Evolutionary conservation across 164 flowering plant species (phyloP), one percentile per base, ranked within the genome.

Genomic region (Piper longum): DNA sequence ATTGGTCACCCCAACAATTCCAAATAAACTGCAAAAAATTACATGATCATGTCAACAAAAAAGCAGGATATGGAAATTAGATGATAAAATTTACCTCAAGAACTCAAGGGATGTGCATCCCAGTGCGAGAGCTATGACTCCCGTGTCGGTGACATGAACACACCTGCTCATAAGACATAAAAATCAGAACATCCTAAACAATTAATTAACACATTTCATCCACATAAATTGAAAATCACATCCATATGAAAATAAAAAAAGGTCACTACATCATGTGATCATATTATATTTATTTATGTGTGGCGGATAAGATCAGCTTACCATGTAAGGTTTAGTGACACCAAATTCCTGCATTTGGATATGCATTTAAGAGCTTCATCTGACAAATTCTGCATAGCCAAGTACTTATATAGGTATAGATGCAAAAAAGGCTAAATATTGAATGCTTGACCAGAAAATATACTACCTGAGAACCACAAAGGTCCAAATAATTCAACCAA

Each of bases 381-480:
- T 4, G 98, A 85, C 44, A 92, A 65, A 75, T 92, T 89, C 96
- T 91, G 83, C 39, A 62, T 74, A 4, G 41, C 61, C 69, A 48
- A 14, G 55, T 61, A 69, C 59, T 14, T 4, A 57, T 36, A 41
- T 57, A 18, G 1, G 4, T 57, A 13, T 57, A 8, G 16, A 57
- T 18, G 3, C 12, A 41, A 16, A 9, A 57, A 4, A 7, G 7
- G 39, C 41, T 6, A 2, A 18, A 13, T 60, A 14, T 26, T 26
- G 36, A 60, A 14, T 4, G 11, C 16, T 16, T 58, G 2, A 6
- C 51, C 4, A 41, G 44, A 19, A n/a, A 17, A 40, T 3, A 26
- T 41, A 41, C 76, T 74, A 89, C 98, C 96, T 89, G 98, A 60
- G 96, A 88, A 67, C 98, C 96, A 74, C 98, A 92, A 36, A 92